Base-by-base conservation (phyloP, 1,284 basidiomycete genomes). In the Cystobasidiaceae sp. region DNA sequence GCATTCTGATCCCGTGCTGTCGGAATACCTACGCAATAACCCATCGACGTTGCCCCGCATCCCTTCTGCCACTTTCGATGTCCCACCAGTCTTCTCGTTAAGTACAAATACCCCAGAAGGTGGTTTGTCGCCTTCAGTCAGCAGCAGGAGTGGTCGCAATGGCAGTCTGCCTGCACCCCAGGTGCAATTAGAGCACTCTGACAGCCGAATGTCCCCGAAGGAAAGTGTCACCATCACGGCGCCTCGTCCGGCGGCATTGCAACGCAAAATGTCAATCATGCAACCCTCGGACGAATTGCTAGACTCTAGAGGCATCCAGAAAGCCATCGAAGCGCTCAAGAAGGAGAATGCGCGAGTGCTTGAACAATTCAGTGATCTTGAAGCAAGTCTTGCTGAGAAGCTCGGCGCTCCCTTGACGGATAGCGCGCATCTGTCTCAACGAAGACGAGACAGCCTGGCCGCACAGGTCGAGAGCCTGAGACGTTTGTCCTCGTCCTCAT, bases 251-350 rank as follows among this genome's bases (percentile, higher is more conserved):
- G 23, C 66, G 8, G 46, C 51, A 2, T 34, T 45, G 2, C 44
- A 50, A 15, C 17, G 30, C 7, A 58, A 66, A 13, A 56, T 66
- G 6, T 25, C 30, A 27, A 23, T 66, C 25, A 49, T 69, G n/a
- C 64, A 66, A 6, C 28, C 67, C 0, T 34, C 56, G 0, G 58
- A 34, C 19, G 21, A 28, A 1, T 30, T 51, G 4, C 65, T 66
- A 1, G 46, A 28, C 9, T 55, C 55, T 7, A 19, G 4, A 11
- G 69, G 66, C 15, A 45, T 70, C 1, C 23, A 30, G 13, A 9
- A 17, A 4, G 67, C 62, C 48, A 68, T 70, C 9, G 21, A 1
- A 17, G 49, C 61, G 37, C 54, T 68, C 8, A 52, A 63, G 51
- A 25, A 15, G 17, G 69, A 70, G 67, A 57, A 66, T 50, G 5